Conservation (phyloP, 352 stramenopile genomes). For the Phytophthora gonapodyides region DNA sequence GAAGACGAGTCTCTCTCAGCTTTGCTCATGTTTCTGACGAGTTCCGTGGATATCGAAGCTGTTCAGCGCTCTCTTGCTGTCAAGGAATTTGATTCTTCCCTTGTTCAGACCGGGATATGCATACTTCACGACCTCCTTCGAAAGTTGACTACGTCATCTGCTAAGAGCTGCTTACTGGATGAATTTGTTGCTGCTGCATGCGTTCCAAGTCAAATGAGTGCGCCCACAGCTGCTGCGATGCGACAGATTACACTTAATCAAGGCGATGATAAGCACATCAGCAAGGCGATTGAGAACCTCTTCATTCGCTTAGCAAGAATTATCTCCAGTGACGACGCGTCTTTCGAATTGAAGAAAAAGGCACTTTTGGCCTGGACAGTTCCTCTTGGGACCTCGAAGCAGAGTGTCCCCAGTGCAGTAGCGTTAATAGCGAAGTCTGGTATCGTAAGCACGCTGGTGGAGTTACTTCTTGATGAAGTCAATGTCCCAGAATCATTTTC, state of each 20-base stretch:
- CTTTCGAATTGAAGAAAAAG: constrained; percentile 46
- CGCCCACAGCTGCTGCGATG: background rate
- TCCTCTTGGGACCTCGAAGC: constrained; percentile 16
- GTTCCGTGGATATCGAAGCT: constrained; percentile 1
- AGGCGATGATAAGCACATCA: constrained; percentile 12
- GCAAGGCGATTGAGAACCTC: constrained; percentile 56
- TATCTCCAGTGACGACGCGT: constrained; percentile 44
- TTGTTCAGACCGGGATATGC: constrained; percentile 42
- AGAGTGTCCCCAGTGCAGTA: constrained; percentile 2
- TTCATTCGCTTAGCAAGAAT: constrained; percentile 53
- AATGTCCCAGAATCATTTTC: constrained; percentile 23
- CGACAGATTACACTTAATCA: constrained; percentile 1
- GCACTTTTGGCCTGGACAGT: constrained; percentile 50
- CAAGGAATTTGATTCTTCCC: constrained; percentile 19
- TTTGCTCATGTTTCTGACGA: constrained; percentile 31
- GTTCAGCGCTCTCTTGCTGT: constrained; percentile 11
- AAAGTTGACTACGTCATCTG: constrained; percentile 52
- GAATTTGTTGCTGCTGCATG: constrained; percentile 34
- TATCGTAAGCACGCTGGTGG: constrained; percentile 31
- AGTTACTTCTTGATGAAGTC: constrained; percentile 34
- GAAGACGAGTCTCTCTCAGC: constrained; percentile 12
- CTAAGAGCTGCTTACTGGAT: constrained; percentile 45
- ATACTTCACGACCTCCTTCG: constrained; percentile 58
- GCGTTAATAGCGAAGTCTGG: constrained; percentile 37
- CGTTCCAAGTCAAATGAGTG: background rate